Conservation (phyloP, 495 filamentous ascomycete genomes). For the Emericellopsis terricola region DNA sequence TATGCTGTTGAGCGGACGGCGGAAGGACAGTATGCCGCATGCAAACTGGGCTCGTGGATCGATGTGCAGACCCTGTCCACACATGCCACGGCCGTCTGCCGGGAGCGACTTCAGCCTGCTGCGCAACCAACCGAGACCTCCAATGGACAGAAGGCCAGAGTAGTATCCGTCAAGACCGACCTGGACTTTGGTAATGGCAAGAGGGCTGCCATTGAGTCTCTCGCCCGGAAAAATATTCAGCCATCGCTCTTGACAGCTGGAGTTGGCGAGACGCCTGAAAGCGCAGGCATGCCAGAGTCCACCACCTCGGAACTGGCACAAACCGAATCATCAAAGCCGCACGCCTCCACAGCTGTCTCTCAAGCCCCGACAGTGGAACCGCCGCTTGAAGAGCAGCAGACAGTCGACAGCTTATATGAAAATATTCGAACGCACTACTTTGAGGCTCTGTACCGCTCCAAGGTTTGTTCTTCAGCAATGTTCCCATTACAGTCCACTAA, state of each 20-base stretch:
- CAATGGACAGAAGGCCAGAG: too few relatives aligned
- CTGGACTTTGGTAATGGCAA: too few relatives aligned
- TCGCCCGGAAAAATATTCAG: too few relatives aligned
- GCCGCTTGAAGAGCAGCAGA: constrained; percentile 29
- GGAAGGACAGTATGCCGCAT: constrained; percentile 48
- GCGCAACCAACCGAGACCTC: too few relatives aligned
- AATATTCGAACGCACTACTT: constrained; percentile 62
- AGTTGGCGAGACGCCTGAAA: constrained; percentile 19
- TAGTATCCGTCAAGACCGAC: too few relatives aligned
- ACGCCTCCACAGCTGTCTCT: constrained; percentile 3
- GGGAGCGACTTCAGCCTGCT: constrained; percentile 7
- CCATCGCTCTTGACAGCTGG: too few relatives aligned
- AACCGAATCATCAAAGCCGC: background rate
- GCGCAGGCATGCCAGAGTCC: constrained; percentile 6
- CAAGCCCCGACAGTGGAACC: background rate
- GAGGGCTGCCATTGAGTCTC: constrained; percentile 31
- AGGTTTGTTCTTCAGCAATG: constrained; percentile 35
- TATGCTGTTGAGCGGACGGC: constrained; percentile 61
- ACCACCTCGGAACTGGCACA: background rate
- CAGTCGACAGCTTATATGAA: constrained; percentile 44
- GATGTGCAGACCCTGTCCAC: constrained; percentile 28
- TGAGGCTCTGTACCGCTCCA: constrained; percentile 80
- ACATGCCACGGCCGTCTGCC: constrained; percentile 20
- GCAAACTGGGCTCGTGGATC: constrained; percentile 49
- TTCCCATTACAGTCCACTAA: constrained; percentile 8